Evolutionary conservation across 2,329 filamentous ascomycete species (phyloP).

Genomic region (Aspergillus jensenii): DNA sequence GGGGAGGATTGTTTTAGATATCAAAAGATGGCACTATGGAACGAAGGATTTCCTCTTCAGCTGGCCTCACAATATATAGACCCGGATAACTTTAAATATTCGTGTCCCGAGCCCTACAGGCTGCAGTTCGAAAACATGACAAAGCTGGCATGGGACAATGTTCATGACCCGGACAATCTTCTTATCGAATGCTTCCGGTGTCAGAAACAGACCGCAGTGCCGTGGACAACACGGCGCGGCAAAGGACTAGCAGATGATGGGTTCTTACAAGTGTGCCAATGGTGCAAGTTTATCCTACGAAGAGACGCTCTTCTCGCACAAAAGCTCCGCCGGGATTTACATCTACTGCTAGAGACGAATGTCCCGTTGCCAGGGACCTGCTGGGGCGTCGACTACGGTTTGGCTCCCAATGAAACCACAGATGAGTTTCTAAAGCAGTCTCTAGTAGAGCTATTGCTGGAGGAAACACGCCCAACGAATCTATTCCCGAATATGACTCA

Average conservation of each 20-base stretch:
- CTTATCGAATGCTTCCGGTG: not conserved
- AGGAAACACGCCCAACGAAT: not conserved
- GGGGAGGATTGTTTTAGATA: not conserved
- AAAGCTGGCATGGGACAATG: not conserved
- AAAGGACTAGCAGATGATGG: not conserved
- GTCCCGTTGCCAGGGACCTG: not conserved
- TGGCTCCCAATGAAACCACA: not conserved
- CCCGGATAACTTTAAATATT: not conserved
- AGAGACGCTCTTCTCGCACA: not conserved
- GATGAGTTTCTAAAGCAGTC: not conserved
- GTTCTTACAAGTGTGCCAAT: not conserved
- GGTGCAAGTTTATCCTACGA: not conserved
- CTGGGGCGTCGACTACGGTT: not conserved
- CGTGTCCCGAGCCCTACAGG: not conserved
- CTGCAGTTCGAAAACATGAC: not conserved
- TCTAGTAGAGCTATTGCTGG: not conserved
- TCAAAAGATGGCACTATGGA: not conserved
- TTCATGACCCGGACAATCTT: not conserved
- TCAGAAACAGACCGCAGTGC: not conserved
- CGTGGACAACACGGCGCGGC: not conserved
- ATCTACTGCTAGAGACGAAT: not conserved
- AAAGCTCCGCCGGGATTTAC: not conserved
- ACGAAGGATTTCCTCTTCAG: not conserved
- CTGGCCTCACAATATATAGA: not conserved
- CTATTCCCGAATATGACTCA: not conserved